Evolutionary conservation across 176 grass and related monocot genomes (phyloP).

Genomic region (maize (Zea mays)): Zm-B73-REFERENCE-NAM-5.0 NC_050101.1:147367001-147367500

Average conservation of each 20-base stretch:
- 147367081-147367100: neutral
- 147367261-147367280: conserved; percentile 9
- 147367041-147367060: conserved; percentile 7
- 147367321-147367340: neutral
- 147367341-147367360: conserved; percentile 3
- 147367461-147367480: neutral
- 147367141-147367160: neutral
- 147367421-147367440: conserved; percentile 10
- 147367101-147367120: neutral
- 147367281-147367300: conserved; percentile 21
- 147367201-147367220: neutral
- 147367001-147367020: conserved; percentile 21
- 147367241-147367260: neutral
- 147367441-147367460: neutral
- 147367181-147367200: neutral
- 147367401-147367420: neutral
- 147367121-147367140: neutral
- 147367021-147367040: neutral
- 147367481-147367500: too few relatives aligned
- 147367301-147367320: conserved; percentile 7
- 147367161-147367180: neutral
- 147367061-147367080: conserved; percentile 20
- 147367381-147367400: neutral
- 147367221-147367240: neutral
- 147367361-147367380: neutral